Percentiles rank a stretch among this genome's conserved stretches.
phyloP scores from a whole-genome alignment of 345 rosid species.

The Camelina hispida region DNA sequence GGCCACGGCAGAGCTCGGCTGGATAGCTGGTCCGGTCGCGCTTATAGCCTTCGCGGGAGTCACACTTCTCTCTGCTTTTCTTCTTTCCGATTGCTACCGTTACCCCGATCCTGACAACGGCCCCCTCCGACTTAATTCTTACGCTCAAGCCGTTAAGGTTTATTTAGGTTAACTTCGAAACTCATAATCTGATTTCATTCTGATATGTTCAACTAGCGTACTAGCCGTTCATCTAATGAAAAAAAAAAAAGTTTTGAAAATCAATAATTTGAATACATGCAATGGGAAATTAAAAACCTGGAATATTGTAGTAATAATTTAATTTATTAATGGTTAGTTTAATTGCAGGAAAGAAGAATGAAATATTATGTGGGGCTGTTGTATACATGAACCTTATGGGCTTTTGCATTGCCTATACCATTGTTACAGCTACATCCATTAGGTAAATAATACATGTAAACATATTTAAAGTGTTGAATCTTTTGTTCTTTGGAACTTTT shows the following conservation, averaged over 20 bases:
- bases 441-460: constrained; percentile 48
- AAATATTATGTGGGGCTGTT: constrained; percentile 59
- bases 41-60: constrained; percentile 55
- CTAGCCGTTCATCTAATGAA: not conserved
- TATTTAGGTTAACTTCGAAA: constrained; percentile 53
- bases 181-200: not conserved
- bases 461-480: not conserved
- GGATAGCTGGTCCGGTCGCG: constrained; percentile 70
- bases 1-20: constrained; percentile 71
- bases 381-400: constrained; percentile 57
- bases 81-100: constrained; percentile 61
- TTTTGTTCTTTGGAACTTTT: not conserved
- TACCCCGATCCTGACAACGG: constrained; percentile 63
- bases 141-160: constrained; percentile 55
- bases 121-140: constrained; percentile 51
- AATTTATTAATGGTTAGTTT: not conserved
- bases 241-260: too few species aligned
- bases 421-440: constrained; percentile 65
- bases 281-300: not conserved
- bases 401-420: constrained; percentile 62
- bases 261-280: not conserved
- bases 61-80: constrained; percentile 53
- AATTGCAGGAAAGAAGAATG: constrained; percentile 36
- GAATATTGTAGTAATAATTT: not conserved
- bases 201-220: not conserved